These are phyloP conservation scores for Melanogaster broomeanus DNA, from an alignment of 768 basidiomycete species.

Conservation along the genomic window DNA sequence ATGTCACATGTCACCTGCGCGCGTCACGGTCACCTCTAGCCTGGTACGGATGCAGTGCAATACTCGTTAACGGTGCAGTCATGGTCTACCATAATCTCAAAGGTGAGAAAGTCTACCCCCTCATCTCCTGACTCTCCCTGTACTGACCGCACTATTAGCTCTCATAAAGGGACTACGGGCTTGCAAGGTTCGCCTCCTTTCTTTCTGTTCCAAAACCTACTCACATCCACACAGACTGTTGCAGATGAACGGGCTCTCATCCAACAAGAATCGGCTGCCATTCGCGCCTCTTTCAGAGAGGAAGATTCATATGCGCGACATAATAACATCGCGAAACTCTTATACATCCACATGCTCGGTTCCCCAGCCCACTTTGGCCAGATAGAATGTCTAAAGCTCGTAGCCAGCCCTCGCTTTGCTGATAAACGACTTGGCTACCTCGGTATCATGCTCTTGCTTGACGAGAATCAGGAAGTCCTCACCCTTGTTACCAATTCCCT, in stretches of 20 bases:
- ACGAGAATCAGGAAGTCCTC: slow-evolving; percentile 97
- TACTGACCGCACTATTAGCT: slow-evolving; percentile 52
- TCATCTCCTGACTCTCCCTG: neutral
- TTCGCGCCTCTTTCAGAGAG: slow-evolving; percentile 94
- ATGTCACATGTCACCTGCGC: neutral
- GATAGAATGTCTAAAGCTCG: slow-evolving; percentile 94
- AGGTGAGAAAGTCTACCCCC: slow-evolving; percentile 47
- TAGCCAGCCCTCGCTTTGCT: slow-evolving; percentile 91
- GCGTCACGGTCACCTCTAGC: neutral
- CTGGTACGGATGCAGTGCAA: too few species aligned
- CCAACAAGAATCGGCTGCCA: slow-evolving; percentile 96
- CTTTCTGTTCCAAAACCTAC: slow-evolving; percentile 14
- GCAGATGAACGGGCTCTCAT: slow-evolving; percentile 98
- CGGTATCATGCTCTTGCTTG: slow-evolving; percentile 95
- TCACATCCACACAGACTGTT: slow-evolving; percentile 67
- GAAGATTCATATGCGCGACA: slow-evolving; percentile 95
- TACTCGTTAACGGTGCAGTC: slow-evolving; percentile 7
- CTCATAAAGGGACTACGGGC: slow-evolving; percentile 97
- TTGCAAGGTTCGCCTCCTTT: slow-evolving; percentile 72
- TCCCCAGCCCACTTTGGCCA: slow-evolving; percentile 99
- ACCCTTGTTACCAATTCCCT: slow-evolving; percentile 97
- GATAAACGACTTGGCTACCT: slow-evolving; percentile 97
- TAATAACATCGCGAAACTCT: slow-evolving; percentile 95
- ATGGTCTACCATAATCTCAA: slow-evolving; percentile 91
- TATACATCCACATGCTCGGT: slow-evolving; percentile 99